These are phyloP conservation scores for Cyberlindnera mississippiensis DNA, from an alignment of 805 yeast species.

Conservation along the genomic window DNA sequence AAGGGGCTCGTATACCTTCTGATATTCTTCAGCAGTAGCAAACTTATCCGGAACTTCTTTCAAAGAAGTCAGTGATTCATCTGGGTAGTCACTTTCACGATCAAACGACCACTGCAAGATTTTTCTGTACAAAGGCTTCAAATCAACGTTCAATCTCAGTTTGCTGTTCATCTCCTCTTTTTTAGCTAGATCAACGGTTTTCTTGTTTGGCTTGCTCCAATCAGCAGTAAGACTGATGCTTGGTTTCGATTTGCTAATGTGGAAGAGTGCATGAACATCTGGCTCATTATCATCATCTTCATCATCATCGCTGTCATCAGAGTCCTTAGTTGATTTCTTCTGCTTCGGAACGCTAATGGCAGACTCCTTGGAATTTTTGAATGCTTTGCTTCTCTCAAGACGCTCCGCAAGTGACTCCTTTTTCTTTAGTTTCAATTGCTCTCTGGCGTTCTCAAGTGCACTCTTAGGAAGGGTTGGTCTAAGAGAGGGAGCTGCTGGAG, in stretches of 20 bases:
- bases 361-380: no score
- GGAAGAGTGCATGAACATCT: slow-evolving; percentile 25
- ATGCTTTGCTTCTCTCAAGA: no score
- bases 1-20: slow-evolving; percentile 69
- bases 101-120: slow-evolving; percentile 77
- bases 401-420: no score
- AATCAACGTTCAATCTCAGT: slow-evolving; percentile 68
- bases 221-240: slow-evolving; percentile 33
- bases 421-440: no score
- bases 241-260: slow-evolving; percentile 29
- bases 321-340: no score
- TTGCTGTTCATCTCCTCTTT: slow-evolving; percentile 76
- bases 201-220: slow-evolving; percentile 30
- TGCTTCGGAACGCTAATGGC: no score
- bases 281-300: slow-evolving; percentile 33
- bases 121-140: slow-evolving; percentile 67
- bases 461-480: slow-evolving; percentile 31
- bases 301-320: slow-evolving; percentile 11
- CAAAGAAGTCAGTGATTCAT: slow-evolving; percentile 37
- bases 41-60: slow-evolving; percentile 51
- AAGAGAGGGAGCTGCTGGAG: slow-evolving; percentile 23
- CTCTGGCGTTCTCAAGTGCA: slow-evolving; percentile 36
- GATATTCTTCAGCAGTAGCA: slow-evolving; percentile 58
- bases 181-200: slow-evolving; percentile 33
- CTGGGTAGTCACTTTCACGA: slow-evolving; percentile 52